Percentiles rank a stretch among this genome's conserved stretches.
These are phyloP conservation scores for Solidago caesia DNA, from an alignment of 129 eudicot genomes.

Conservation along the genomic window DNA sequence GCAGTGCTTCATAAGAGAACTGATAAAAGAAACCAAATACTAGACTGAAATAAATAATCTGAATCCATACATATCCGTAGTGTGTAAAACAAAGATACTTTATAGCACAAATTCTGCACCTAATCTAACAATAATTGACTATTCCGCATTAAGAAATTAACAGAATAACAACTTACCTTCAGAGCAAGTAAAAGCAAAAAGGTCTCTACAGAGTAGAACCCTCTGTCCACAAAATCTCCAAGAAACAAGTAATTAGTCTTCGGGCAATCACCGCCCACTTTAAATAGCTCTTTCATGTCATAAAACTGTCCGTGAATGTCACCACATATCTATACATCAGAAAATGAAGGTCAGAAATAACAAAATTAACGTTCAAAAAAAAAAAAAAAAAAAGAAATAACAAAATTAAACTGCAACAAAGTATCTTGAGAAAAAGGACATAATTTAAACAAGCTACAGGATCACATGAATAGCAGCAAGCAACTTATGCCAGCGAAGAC, in stretches of 20 bases:
- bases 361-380: no score
- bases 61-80: background rate
- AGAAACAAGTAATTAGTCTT: constrained; percentile 98
- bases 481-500: background rate
- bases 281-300: constrained; percentile 98
- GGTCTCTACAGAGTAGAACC: constrained; percentile 96
- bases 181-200: constrained; percentile 93
- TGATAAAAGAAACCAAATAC: constrained; percentile 9
- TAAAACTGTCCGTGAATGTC: constrained; percentile 98
- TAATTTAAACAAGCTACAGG: constrained; percentile 4
- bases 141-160: background rate
- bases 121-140: background rate
- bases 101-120: background rate
- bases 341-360: constrained; percentile 13
- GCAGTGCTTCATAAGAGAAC: constrained; percentile 30
- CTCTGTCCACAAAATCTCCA: constrained; percentile 99
- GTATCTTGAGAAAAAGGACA: background rate
- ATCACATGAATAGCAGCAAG: constrained; percentile 9
- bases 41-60: constrained; percentile 1
- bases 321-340: constrained; percentile 77
- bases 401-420: background rate
- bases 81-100: background rate
- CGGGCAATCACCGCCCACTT: constrained; percentile 99
- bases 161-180: constrained; percentile 51
- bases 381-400: no score